Conservation (phyloP, 2,329 filamentous ascomycete genomes). For the Clarireedia paspali region DNA sequence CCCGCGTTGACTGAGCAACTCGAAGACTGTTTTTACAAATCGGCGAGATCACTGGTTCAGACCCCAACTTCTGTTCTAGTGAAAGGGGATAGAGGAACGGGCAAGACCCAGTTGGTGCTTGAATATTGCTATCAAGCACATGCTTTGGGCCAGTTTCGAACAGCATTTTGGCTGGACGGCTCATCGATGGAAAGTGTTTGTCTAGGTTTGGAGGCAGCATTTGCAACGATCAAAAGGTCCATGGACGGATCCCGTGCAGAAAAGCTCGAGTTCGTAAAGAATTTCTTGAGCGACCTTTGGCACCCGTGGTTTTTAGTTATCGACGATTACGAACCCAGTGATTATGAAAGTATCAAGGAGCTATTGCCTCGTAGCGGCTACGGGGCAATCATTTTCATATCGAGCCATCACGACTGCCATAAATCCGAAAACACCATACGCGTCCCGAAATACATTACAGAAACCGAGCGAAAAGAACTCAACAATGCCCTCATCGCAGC, state of each 20-base stretch:
- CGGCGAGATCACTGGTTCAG: constrained; percentile 8
- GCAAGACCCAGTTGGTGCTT: constrained; percentile 15
- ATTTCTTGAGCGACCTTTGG: constrained; percentile 14
- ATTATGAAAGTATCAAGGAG: constrained; percentile 12
- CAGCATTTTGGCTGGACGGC: constrained; percentile 15
- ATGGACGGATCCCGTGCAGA: constrained; percentile 11
- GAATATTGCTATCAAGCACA: constrained; percentile 13
- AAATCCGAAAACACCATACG: not conserved
- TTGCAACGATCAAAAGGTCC: constrained; percentile 12
- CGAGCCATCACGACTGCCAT: not conserved
- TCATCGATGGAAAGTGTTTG: constrained; percentile 9
- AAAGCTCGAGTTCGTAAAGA: constrained; percentile 14
- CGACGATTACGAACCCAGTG: constrained; percentile 10
- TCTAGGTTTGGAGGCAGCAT: constrained; percentile 14
- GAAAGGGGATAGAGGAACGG: constrained; percentile 9
- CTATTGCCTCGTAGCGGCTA: constrained; percentile 13
- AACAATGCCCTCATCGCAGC: constrained; percentile 11
- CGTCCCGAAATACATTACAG: not conserved
- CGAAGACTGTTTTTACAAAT: constrained; percentile 7
- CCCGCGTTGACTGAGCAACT: constrained; percentile 7
- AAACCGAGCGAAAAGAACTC: not conserved
- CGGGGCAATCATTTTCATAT: constrained; percentile 5
- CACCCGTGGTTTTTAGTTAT: constrained; percentile 17
- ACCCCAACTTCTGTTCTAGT: constrained; percentile 12
- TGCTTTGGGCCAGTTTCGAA: constrained; percentile 11